A percentile compares a stretch with the other conserved stretches of the same genome.
Evolutionary conservation across 495 filamentous ascomycete species (phyloP).

Genomic region (Aspergillus ellipticus): DNA sequence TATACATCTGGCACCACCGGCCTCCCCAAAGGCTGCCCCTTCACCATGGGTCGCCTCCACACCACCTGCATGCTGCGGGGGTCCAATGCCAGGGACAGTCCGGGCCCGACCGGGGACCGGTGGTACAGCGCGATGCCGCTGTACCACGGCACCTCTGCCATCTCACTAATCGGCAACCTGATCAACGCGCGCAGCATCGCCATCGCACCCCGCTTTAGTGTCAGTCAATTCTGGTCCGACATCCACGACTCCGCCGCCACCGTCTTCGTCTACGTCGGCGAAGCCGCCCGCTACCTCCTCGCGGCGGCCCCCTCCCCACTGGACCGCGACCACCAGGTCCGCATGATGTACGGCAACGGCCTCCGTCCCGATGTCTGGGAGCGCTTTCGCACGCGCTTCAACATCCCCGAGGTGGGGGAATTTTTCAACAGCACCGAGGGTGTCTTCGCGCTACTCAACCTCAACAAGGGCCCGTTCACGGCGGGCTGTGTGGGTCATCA

Average conservation of each 20-base stretch:
- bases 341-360: slow-evolving; percentile 72
- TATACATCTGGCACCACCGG: slow-evolving; percentile 73
- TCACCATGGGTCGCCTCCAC: slow-evolving; percentile 44
- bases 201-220: slow-evolving; percentile 67
- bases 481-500: slow-evolving; percentile 69
- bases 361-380: slow-evolving; percentile 75
- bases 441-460: slow-evolving; percentile 55
- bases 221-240: slow-evolving; percentile 70
- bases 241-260: slow-evolving; percentile 65
- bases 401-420: slow-evolving; percentile 54
- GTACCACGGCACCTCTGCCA: slow-evolving; percentile 72
- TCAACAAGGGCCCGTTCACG: slow-evolving; percentile 56
- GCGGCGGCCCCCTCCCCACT: slow-evolving; percentile 59
- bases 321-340: slow-evolving; percentile 63
- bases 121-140: slow-evolving; percentile 80
- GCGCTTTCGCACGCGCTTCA: slow-evolving; percentile 62
- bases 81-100: slow-evolving; percentile 21
- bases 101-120: slow-evolving; percentile 49
- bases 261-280: slow-evolving; percentile 78
- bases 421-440: slow-evolving; percentile 68
- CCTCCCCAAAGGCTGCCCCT: slow-evolving; percentile 57
- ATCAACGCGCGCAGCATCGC: slow-evolving; percentile 58
- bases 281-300: slow-evolving; percentile 73
- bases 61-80: slow-evolving; percentile 24
- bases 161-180: slow-evolving; percentile 51